phyloP scores from a whole-genome alignment of 1,139 yeast species.

The Blastobotrys elegans region DNA sequence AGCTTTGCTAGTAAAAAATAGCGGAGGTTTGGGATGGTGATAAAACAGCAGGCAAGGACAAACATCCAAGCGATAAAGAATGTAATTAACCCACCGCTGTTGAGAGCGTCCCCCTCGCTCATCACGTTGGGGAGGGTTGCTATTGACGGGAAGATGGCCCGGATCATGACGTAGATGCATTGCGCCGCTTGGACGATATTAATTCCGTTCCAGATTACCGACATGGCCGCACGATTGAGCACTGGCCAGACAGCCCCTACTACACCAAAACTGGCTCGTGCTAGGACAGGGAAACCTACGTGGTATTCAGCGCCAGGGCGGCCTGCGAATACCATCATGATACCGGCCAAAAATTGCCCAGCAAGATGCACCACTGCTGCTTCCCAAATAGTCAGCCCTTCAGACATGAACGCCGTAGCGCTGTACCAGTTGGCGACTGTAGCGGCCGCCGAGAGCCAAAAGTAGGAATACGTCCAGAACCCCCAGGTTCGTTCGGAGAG shows the following conservation, averaged over 20 bases:
- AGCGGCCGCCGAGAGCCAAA: constrained; percentile 26
- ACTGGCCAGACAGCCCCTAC: constrained; percentile 80
- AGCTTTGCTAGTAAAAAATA: constrained; percentile 72
- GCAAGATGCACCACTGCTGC: constrained; percentile 31
- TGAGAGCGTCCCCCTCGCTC: constrained; percentile 41
- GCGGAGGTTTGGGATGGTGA: constrained; percentile 68
- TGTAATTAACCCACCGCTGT: constrained; percentile 58
- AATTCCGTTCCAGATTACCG: constrained; percentile 76
- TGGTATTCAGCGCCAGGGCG: constrained; percentile 72
- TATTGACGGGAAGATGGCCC: constrained; percentile 61
- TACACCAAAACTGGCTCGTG: constrained; percentile 70
- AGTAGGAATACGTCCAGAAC: constrained; percentile 21
- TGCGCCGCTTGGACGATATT: constrained; percentile 77
- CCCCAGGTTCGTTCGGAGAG: constrained; percentile 22
- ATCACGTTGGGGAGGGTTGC: constrained; percentile 51
- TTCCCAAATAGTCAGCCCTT: constrained; percentile 28
- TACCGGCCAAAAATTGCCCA: constrained; percentile 57
- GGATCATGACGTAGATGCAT: constrained; percentile 64
- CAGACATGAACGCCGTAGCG: constrained; percentile 27
- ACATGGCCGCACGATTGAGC: constrained; percentile 73
- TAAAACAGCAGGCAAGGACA: constrained; percentile 63
- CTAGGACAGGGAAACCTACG: constrained; percentile 71
- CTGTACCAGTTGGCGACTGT: constrained; percentile 31
- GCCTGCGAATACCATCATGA: constrained; percentile 59
- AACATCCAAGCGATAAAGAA: constrained; percentile 70